A percentile compares a stretch with the other conserved stretches of the same genome.
phyloP scores from a whole-genome alignment of 208 protist genomes.

The Trypanosoma platydactyli region DNA sequence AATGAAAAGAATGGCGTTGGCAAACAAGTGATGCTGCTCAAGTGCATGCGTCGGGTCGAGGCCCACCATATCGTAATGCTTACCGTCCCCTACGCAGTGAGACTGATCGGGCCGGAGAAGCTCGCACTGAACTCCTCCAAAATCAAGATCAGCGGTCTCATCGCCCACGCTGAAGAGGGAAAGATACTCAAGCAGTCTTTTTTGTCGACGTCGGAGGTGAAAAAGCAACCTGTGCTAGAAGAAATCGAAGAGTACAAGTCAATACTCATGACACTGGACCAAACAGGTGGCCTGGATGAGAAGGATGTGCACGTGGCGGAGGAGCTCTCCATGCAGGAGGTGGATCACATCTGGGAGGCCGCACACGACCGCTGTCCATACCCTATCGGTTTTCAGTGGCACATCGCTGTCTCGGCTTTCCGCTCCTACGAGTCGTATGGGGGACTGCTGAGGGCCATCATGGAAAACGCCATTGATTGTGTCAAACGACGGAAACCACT shows the following conservation, averaged over 20 bases:
- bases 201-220: constrained; percentile 54
- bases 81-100: constrained; percentile 45
- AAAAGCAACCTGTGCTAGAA: constrained; percentile 64
- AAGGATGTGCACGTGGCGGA: constrained; percentile 49
- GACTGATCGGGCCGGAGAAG: constrained; percentile 65
- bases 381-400: constrained; percentile 59
- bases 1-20: constrained; percentile 53
- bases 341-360: constrained; percentile 77
- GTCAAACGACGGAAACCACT: constrained; percentile 55
- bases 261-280: constrained; percentile 35
- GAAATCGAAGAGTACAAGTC: constrained; percentile 69
- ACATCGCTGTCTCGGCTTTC: constrained; percentile 42
- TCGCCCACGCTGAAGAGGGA: constrained; percentile 43
- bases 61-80: constrained; percentile 55
- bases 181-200: constrained; percentile 69
- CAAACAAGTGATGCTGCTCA: constrained; percentile 71
- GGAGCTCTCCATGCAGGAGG: constrained; percentile 67
- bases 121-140: constrained; percentile 70
- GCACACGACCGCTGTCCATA: constrained; percentile 38
- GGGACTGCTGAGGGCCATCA: constrained; percentile 63
- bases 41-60: constrained; percentile 54
- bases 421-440: constrained; percentile 67
- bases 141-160: constrained; percentile 74
- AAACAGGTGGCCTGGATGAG: constrained; percentile 36
- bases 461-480: constrained; percentile 56